Percentiles rank a stretch among this genome's conserved stretches.
phyloP scores from a whole-genome alignment of 1,284 basidiomycete species.

The Papiliotrema laurentii region DNA sequence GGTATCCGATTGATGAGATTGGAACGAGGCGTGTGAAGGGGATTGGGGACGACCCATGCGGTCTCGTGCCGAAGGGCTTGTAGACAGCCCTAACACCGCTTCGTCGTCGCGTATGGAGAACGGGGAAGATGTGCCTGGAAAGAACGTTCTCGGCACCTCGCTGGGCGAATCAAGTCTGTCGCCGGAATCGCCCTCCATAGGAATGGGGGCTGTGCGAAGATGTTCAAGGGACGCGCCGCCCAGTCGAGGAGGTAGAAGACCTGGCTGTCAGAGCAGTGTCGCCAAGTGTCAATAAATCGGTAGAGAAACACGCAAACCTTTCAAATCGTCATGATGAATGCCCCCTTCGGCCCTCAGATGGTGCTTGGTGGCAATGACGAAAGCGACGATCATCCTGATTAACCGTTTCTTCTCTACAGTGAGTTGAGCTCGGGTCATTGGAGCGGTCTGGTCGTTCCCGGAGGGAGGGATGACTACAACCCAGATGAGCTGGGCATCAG shows the following conservation, averaged over 20 bases:
- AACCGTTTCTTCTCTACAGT: slow-evolving; percentile 65
- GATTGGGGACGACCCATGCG: not conserved
- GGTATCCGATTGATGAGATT: not conserved
- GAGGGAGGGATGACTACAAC: slow-evolving; percentile 59
- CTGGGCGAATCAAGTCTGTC: not conserved
- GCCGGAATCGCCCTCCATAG: not conserved
- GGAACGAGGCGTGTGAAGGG: not conserved
- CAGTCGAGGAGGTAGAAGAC: slow-evolving; percentile 31
- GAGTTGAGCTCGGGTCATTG: slow-evolving; percentile 58
- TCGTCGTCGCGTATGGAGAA: slow-evolving; percentile 8
- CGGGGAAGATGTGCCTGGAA: too few species aligned
- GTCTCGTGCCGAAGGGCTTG: not conserved
- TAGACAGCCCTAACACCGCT: slow-evolving; percentile 5
- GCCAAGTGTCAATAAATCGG: not conserved
- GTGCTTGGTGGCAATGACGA: slow-evolving; percentile 39
- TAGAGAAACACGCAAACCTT: slow-evolving; percentile 19
- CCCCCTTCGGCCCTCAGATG: slow-evolving; percentile 44
- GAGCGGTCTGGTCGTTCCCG: slow-evolving; percentile 30
- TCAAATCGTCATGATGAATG: slow-evolving; percentile 39
- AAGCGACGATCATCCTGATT: slow-evolving; percentile 60
- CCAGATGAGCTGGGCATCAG: slow-evolving; percentile 69
- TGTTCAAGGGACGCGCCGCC: slow-evolving; percentile 17
- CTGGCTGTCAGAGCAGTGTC: slow-evolving; percentile 8
- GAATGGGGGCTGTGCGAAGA: slow-evolving; percentile 7
- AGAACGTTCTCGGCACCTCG: not conserved